Conservation (phyloP, 768 basidiomycete species). For the Neoboletus brunneissimus region DNA sequence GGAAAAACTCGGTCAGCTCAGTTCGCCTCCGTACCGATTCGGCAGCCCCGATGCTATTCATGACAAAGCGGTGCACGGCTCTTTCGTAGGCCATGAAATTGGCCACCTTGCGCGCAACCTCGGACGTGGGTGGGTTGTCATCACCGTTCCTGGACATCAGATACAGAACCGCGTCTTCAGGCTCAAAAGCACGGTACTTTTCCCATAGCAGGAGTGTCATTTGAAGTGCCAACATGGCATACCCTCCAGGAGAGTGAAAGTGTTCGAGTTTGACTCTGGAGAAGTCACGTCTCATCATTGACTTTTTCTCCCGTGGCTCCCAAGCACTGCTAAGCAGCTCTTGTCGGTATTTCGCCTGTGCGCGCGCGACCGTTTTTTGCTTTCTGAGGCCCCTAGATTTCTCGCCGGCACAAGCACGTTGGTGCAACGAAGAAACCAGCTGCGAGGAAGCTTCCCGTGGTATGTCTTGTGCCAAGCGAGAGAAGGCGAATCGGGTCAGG, state of each 20-base stretch:
- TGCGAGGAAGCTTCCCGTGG: conserved; percentile 25
- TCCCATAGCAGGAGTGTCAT: conserved; percentile 39
- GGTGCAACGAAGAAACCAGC: conserved; percentile 32
- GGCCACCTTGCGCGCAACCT: conserved; percentile 29
- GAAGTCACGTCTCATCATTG: conserved; percentile 30
- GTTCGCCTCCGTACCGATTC: conserved; percentile 19
- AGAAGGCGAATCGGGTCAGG: conserved; percentile 32
- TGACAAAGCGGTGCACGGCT: conserved; percentile 41
- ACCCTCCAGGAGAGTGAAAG: conserved; percentile 38
- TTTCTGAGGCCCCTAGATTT: conserved; percentile 26
- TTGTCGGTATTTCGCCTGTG: conserved; percentile 17
- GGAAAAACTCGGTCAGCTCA: conserved; percentile 40
- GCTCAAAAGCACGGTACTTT: conserved; percentile 39
- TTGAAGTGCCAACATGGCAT: conserved; percentile 46
- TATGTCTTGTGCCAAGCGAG: conserved; percentile 30
- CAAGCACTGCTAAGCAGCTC: conserved; percentile 22
- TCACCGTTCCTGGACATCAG: conserved; percentile 36
- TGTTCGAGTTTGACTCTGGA: conserved; percentile 28
- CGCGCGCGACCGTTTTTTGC: conserved; percentile 25
- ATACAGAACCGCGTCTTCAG: conserved; percentile 41
- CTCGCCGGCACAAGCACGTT: conserved; percentile 21
- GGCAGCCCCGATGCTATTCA: conserved; percentile 34
- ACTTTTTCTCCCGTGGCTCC: conserved; percentile 27
- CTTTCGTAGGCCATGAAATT: conserved; percentile 36
- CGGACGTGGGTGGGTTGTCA: conserved; percentile 23